Evolutionary conservation across 169 alveolate species (phyloP).

Genomic region (Eimeria tenella): DNA sequence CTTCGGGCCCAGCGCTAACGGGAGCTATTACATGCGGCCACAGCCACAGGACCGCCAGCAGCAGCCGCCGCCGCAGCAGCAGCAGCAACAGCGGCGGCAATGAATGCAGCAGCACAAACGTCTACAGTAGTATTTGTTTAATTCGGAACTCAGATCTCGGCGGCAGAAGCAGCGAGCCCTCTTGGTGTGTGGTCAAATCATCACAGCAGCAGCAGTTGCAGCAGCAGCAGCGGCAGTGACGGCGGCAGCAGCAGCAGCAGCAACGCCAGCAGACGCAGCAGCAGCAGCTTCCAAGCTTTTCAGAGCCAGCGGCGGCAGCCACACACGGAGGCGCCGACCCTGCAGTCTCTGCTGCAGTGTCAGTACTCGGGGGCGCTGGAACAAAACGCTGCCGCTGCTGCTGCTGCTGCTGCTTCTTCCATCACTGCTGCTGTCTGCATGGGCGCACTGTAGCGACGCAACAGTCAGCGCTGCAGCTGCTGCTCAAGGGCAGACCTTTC

Average conservation of each 20-base stretch:
- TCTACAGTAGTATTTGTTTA: neutral
- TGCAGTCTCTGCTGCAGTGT: slow-evolving; percentile 18
- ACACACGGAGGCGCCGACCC: too few species aligned
- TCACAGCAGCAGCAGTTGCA: neutral
- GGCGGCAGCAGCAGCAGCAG: slow-evolving; percentile 24
- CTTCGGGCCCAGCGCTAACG: neutral
- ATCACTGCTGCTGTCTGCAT: neutral
- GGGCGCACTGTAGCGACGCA: neutral
- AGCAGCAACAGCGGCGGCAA: slow-evolving; percentile 12
- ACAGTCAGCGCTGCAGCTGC: neutral
- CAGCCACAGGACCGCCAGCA: slow-evolving; percentile 10
- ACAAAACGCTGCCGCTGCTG: slow-evolving; percentile 3
- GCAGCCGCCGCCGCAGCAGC: slow-evolving; percentile 8
- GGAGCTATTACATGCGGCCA: neutral
- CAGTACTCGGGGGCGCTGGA: neutral
- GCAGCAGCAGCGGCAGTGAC: neutral
- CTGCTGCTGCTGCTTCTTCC: neutral
- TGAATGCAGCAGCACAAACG: neutral
- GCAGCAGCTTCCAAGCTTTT: neutral
- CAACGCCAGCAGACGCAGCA: slow-evolving; percentile 27
- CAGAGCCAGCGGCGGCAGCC: neutral
- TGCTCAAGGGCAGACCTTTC: neutral
- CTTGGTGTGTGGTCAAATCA: neutral
- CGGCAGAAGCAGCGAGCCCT: neutral
- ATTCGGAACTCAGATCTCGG: neutral